These are phyloP conservation scores for Ophiostoma tasmaniense DNA, from an alignment of 2,329 filamentous ascomycete genomes.

Conservation along the genomic window DNA sequence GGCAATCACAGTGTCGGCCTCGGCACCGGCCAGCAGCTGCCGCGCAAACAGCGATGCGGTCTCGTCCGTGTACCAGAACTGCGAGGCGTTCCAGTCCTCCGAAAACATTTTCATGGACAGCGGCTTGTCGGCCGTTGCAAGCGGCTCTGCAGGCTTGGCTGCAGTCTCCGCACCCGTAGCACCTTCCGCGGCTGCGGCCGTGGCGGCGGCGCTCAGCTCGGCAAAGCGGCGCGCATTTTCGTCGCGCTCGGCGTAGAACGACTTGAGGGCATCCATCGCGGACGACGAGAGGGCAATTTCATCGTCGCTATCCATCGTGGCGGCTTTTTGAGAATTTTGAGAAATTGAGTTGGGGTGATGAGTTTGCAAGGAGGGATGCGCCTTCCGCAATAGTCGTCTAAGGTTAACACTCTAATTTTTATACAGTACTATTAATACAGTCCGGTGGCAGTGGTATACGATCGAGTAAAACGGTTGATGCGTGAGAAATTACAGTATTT, in stretches of 20 bases:
- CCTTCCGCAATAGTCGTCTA: neutral
- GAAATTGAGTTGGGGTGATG: neutral
- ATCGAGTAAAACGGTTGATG: no score
- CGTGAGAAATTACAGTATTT: neutral
- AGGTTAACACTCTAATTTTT: neutral
- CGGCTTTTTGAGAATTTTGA: neutral
- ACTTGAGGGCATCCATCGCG: conserved; percentile 59
- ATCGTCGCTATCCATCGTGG: conserved; percentile 32
- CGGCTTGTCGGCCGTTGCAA: conserved; percentile 18
- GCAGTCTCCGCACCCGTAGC: conserved; percentile 32
- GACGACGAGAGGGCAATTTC: conserved; percentile 57
- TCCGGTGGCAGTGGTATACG: neutral
- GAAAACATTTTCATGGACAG: conserved; percentile 61
- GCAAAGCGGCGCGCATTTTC: conserved; percentile 58
- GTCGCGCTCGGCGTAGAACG: conserved; percentile 68
- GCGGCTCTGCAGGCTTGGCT: conserved; percentile 17
- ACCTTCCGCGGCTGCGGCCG: conserved; percentile 32
- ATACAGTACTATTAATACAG: conserved; percentile 4
- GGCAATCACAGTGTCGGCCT: conserved; percentile 47
- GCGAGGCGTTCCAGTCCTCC: conserved; percentile 76
- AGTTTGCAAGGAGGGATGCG: neutral
- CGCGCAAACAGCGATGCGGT: conserved; percentile 57
- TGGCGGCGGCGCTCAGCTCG: conserved; percentile 53
- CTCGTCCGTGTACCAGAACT: conserved; percentile 75
- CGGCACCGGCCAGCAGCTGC: conserved; percentile 56